Evolutionary conservation across 495 filamentous ascomycete species (phyloP).

Genomic region (Aspergillus taichungensis): DNA sequence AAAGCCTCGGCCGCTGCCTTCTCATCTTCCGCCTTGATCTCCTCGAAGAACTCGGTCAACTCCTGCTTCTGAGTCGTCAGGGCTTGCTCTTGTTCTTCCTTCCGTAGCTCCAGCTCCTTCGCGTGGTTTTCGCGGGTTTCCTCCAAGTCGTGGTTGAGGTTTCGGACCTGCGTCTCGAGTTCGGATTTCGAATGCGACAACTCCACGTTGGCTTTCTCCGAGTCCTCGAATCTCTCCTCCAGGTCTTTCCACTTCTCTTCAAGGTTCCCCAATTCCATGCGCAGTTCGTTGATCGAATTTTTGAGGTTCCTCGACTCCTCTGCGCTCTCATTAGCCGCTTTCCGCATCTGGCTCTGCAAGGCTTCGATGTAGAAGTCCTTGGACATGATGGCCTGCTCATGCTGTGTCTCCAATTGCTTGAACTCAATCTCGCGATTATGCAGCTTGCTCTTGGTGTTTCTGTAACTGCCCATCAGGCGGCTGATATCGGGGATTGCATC

Average conservation of each 20-base stretch:
- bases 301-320: constrained; percentile 39
- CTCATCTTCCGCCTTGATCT: constrained; percentile 42
- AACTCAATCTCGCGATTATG: constrained; percentile 36
- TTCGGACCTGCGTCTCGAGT: constrained; percentile 43
- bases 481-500: constrained; percentile 43
- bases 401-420: constrained; percentile 37
- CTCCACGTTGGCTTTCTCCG: constrained; percentile 35
- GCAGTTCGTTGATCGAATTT: constrained; percentile 41
- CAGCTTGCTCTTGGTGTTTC: constrained; percentile 35
- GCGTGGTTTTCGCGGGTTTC: constrained; percentile 30
- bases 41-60: constrained; percentile 39
- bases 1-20: constrained; percentile 28
- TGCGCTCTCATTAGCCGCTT: constrained; percentile 40
- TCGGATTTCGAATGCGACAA: constrained; percentile 26
- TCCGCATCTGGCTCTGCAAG: constrained; percentile 43
- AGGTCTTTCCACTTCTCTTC: constrained; percentile 47
- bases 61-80: constrained; percentile 35
- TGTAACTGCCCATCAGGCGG: constrained; percentile 38
- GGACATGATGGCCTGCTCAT: constrained; percentile 38
- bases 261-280: constrained; percentile 48
- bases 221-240: constrained; percentile 29
- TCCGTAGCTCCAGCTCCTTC: constrained; percentile 27
- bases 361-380: constrained; percentile 48
- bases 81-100: constrained; percentile 32
- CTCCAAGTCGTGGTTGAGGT: constrained; percentile 39